phyloP scores from a whole-genome alignment of 2,329 filamentous ascomycete genomes.

The Xylariaceae sp. region DNA sequence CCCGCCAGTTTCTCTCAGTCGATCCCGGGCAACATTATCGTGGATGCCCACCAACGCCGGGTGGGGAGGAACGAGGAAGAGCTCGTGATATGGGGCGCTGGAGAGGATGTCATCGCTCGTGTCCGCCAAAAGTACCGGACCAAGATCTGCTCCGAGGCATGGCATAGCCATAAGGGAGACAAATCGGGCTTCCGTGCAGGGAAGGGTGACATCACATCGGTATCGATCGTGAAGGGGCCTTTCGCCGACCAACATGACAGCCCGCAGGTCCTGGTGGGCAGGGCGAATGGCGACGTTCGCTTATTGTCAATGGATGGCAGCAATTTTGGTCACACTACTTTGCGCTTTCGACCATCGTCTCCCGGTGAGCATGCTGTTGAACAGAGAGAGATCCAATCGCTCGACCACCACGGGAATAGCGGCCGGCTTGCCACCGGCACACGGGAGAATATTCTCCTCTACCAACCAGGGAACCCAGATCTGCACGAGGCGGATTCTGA shows the following conservation, averaged over 20 bases:
- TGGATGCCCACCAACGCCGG: constrained; percentile 35
- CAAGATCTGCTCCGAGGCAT: constrained; percentile 17
- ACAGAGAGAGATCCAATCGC: constrained; percentile 26
- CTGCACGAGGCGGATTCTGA: constrained; percentile 3
- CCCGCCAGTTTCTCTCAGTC: constrained; percentile 20
- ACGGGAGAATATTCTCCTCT: constrained; percentile 27
- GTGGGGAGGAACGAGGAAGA: constrained; percentile 30
- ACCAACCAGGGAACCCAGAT: constrained; percentile 18
- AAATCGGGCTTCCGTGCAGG: constrained; percentile 33
- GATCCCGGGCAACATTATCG: constrained; percentile 36
- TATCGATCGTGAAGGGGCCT: constrained; percentile 34
- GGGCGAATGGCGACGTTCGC: constrained; percentile 42
- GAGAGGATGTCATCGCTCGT: constrained; percentile 42
- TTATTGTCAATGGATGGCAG: constrained; percentile 33
- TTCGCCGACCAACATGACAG: constrained; percentile 9
- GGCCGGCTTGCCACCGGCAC: constrained; percentile 27
- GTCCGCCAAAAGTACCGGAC: constrained; percentile 24
- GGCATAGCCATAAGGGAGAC: constrained; percentile 32
- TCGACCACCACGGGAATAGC: constrained; percentile 24
- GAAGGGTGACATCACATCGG: constrained; percentile 41
- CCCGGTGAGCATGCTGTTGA: constrained; percentile 3
- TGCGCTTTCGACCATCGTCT: constrained; percentile 13
- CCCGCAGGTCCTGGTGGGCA: constrained; percentile 35
- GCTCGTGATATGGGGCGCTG: constrained; percentile 42
- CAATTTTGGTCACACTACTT: constrained; percentile 22